A percentile compares a stretch with the other conserved stretches of the same genome.
phyloP scores from a whole-genome alignment of 1,284 basidiomycete genomes.

The Omphalotus olearius region DNA sequence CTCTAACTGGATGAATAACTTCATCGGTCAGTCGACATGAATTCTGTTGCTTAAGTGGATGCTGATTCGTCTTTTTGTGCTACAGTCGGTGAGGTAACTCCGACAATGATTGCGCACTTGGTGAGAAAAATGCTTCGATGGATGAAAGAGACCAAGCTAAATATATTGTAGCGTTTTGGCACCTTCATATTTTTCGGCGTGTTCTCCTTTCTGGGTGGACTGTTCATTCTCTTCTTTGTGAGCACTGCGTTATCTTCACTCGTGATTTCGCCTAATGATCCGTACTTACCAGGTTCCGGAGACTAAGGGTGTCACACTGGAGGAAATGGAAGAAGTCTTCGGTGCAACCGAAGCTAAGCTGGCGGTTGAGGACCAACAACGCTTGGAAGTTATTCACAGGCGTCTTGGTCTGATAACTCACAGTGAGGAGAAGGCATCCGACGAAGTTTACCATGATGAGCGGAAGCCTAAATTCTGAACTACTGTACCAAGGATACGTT shows the following conservation, averaged over 20 bases:
- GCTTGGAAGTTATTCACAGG: constrained; percentile 50
- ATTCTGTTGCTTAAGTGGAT: background rate
- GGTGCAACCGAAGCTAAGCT: constrained; percentile 40
- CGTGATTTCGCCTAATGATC: background rate
- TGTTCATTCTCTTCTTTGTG: constrained; percentile 62
- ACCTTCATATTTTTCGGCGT: constrained; percentile 72
- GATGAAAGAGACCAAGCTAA: background rate
- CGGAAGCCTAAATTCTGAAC: too few relatives aligned
- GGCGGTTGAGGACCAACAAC: constrained; percentile 49
- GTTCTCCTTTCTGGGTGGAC: constrained; percentile 59
- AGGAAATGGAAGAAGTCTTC: constrained; percentile 72
- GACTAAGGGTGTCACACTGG: constrained; percentile 62
- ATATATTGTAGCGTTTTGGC: constrained; percentile 36
- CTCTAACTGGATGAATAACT: constrained; percentile 78
- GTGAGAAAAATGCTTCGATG: background rate
- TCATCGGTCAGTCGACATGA: constrained; percentile 46
- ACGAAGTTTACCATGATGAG: too few relatives aligned
- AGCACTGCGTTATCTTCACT: constrained; percentile 17
- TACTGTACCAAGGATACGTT: too few relatives aligned
- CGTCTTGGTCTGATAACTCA: constrained; percentile 46
- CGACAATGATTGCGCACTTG: constrained; percentile 45
- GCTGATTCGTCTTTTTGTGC: background rate
- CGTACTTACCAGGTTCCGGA: constrained; percentile 47
- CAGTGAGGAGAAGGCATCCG: too few relatives aligned
- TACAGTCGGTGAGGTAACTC: constrained; percentile 43